A percentile compares a stretch with the other conserved stretches of the same genome.
phyloP scores from a whole-genome alignment of 805 yeast species.

The Cyberlindnera misumaiensis region DNA sequence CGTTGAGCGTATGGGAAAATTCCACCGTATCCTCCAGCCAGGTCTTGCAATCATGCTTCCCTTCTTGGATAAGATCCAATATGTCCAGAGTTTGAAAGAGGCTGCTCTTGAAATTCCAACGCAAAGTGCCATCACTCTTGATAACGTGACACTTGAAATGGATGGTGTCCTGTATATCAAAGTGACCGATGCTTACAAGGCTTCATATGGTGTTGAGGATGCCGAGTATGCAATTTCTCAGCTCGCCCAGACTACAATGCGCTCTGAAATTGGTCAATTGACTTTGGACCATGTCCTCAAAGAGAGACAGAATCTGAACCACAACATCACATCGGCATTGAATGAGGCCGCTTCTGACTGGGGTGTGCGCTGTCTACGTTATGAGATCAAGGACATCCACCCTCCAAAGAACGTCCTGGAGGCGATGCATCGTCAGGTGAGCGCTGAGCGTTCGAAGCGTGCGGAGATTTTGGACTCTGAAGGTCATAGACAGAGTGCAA shows the following conservation, averaged over 20 bases:
- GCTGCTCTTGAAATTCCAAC: constrained; percentile 79
- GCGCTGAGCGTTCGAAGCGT: constrained; percentile 79
- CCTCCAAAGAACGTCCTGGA: constrained; percentile 81
- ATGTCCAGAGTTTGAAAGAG: constrained; percentile 79
- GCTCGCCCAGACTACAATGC: constrained; percentile 86
- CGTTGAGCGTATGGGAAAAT: constrained; percentile 87
- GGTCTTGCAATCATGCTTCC: constrained; percentile 74
- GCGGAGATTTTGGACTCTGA: constrained; percentile 85
- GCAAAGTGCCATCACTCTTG: constrained; percentile 81
- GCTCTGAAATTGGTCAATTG: constrained; percentile 82
- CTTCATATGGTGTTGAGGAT: constrained; percentile 83
- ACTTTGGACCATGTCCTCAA: constrained; percentile 70
- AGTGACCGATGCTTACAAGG: constrained; percentile 77
- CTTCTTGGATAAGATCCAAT: constrained; percentile 65
- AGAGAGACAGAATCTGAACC: constrained; percentile 68
- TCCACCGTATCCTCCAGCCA: constrained; percentile 60
- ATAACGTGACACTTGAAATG: constrained; percentile 76
- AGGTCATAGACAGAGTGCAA: constrained; percentile 72
- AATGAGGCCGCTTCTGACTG: constrained; percentile 81
- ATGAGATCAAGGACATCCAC: constrained; percentile 82
- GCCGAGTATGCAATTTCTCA: constrained; percentile 81
- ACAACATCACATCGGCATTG: constrained; percentile 67
- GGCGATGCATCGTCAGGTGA: constrained; percentile 88
- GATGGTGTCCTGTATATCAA: constrained; percentile 78
- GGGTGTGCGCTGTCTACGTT: constrained; percentile 80